Evolutionary conservation across 2,329 filamentous ascomycete species (phyloP), one percentile per base, ranked within the genome.

Genomic region (Gyromitra esculenta): DNA sequence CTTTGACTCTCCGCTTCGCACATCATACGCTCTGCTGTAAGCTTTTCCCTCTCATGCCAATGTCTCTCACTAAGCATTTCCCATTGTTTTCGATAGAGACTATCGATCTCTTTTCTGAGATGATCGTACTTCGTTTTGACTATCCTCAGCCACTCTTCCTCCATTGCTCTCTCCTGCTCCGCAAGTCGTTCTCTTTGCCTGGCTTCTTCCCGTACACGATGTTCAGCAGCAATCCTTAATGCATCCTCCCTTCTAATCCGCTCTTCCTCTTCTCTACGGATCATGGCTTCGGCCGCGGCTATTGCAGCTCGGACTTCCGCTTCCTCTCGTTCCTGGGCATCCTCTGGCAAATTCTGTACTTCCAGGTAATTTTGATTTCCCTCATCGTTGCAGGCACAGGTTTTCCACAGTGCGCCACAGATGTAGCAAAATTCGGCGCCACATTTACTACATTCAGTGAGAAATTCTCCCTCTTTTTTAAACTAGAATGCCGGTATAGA

Each of bases 401-500:
- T 72, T n/a, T 60, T 72, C 93, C 93, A 96, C 80, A 91, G 91
- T 37, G 85, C 82, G 25, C 92, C 93, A 81, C 94, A 97, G 31
- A 92, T 87, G 88, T 95, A 94, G 84, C 93, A 97, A 81, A 96
- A 96, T 80, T 96, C 88, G 39, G 92, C 92, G 67, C 88, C 90
- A 81, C 94, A 97, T 73, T 89, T 91, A 82, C 91, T 75, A 96
- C 25, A 21, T 60, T 25, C 11, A 62, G n/a, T 62, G 13, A 66
- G 63, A 18, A 43, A 52, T 7, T 15, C 52, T 21, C 4, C 52
- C 39, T 11, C 21, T 8, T 8, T 8, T 8, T 21, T 54, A 8
- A 41, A 7, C 13, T 13, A 45, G 5, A 54, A 21, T 41, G 11
- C 13, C 13, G 31, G 37, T 1, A 35, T 56, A 48, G 37, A 66